Evolutionary conservation across 495 filamentous ascomycete genomes (phyloP), one percentile per base, ranked within the genome.

Genomic region (Xylaria sp.): DNA sequence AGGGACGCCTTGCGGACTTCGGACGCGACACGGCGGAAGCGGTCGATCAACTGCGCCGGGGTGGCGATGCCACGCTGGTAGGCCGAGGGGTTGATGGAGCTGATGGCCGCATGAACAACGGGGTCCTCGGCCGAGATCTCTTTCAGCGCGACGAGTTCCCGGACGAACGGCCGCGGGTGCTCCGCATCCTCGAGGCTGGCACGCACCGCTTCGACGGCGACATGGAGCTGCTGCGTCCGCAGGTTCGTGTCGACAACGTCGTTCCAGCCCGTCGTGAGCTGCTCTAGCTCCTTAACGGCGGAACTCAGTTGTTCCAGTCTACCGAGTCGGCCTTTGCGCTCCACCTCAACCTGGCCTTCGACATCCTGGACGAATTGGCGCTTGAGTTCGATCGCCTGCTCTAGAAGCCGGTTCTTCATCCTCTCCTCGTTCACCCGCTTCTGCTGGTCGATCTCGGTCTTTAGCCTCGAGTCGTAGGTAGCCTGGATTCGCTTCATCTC

Each of bases 1-100:
- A 98, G 86, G 57, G 91, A 90, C 26, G 96, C 95, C 86, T 98
- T 98, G 73, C 97, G 89, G 24, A 98, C 96, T 83, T 98, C 97
- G 68, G 85, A 83, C 12, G 95, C 92, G n/a, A 99, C 95, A 44
- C 93, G 91, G 53, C 96, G 92, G 90, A 99, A 99, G 65, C 95
- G 92, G 80, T 98, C 96, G 68, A 98, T 90, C 24, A 99, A 90
- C 80, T 95, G 91, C 6, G 92, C 83, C 0, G 90, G 83, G 2
- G 93, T 94, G 31, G 94, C 89, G 69, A 99, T 90, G 71, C 96
- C 96, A 59, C 90, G 90, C 84, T 98, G 95, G 82, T 99, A 99
- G 43, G 97, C 94, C 15, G 88, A 86, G 8, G 96, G 96, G 83
- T 96, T 94, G 83, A 99, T 97, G 67, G 94, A 96, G 3, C 90